phyloP scores from a whole-genome alignment of 129 eudicot genomes.

The Flaveria robusta region DNA sequence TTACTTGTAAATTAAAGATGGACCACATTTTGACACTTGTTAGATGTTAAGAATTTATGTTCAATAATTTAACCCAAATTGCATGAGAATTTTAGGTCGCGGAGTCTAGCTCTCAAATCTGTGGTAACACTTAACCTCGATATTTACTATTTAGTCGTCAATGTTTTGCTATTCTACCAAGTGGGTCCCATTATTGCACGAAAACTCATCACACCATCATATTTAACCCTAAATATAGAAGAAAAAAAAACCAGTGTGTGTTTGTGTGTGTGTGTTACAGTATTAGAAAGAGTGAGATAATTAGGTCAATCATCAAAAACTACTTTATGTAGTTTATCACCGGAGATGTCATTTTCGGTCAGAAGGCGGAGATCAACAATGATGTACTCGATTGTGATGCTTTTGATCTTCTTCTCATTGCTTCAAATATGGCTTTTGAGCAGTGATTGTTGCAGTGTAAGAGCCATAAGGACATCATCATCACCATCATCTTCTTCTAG shows the following conservation, averaged over 20 bases:
- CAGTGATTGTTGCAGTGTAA: slow-evolving; percentile 37
- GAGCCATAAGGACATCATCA: slow-evolving; percentile 52
- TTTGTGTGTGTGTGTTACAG: neutral
- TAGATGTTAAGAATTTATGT: too few relatives aligned
- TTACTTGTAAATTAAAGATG: too few relatives aligned
- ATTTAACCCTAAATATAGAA: slow-evolving; percentile 22
- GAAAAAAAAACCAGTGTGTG: neutral
- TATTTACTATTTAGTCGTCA: neutral
- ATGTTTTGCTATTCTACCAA: slow-evolving; percentile 9
- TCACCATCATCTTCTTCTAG: neutral
- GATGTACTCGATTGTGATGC: slow-evolving; percentile 32
- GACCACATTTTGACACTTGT: too few relatives aligned
- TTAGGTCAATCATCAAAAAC: neutral
- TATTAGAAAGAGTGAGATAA: neutral
- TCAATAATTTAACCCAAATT: neutral
- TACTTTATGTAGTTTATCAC: slow-evolving; percentile 50
- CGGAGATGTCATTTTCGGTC: slow-evolving; percentile 43
- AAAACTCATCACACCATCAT: slow-evolving; percentile 32
- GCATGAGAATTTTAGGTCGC: slow-evolving; percentile 4
- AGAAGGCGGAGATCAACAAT: slow-evolving; percentile 30
- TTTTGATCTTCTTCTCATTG: slow-evolving; percentile 42
- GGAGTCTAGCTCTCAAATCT: neutral
- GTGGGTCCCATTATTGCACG: slow-evolving; percentile 36
- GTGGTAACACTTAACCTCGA: neutral
- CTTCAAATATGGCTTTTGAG: slow-evolving; percentile 44